Percentiles rank a stretch among this genome's conserved stretches.
Conservation (phyloP, 2,329 filamentous ascomycete species). For the Thielaviopsis punctulata region DNA sequence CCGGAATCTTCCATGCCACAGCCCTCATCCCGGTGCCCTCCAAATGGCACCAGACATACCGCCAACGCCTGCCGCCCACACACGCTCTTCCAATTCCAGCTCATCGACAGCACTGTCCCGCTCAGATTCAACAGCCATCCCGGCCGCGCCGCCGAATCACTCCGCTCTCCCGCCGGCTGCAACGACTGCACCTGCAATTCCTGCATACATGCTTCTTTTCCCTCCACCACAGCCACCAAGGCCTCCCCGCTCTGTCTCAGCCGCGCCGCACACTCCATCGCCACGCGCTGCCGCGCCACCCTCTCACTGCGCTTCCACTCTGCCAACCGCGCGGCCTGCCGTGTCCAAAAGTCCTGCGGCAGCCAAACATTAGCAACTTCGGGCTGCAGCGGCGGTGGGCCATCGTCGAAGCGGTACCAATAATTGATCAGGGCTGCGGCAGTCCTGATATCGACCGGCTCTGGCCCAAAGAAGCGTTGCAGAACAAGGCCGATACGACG, state of each 20-base stretch:
- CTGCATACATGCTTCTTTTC: slow-evolving; percentile 17
- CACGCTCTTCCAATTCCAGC: slow-evolving; percentile 30
- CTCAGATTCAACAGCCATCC: slow-evolving; percentile 39
- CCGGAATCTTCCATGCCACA: too few species aligned
- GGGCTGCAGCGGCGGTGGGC: slow-evolving; percentile 13
- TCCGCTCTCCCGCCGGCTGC: slow-evolving; percentile 12
- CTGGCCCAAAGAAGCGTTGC: slow-evolving; percentile 16
- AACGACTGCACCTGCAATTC: slow-evolving; percentile 14
- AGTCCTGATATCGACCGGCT: slow-evolving; percentile 12
- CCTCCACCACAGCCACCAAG: slow-evolving; percentile 18
- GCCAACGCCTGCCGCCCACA: slow-evolving; percentile 28
- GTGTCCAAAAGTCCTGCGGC: slow-evolving; percentile 9
- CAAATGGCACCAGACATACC: slow-evolving; percentile 29
- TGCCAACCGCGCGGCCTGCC: slow-evolving; percentile 7
- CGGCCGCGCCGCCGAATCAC: slow-evolving; percentile 16
- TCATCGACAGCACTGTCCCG: slow-evolving; percentile 34
- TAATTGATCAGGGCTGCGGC: slow-evolving; percentile 15
- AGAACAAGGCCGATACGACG: slow-evolving; percentile 14
- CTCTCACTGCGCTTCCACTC: slow-evolving; percentile 6
- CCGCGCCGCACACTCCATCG: too few species aligned
- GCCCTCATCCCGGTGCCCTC: slow-evolving; percentile 29
- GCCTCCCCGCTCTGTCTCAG: slow-evolving; percentile 19
- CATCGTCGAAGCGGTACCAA: slow-evolving; percentile 20
- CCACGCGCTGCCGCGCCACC: too few species aligned
- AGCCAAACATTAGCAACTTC: slow-evolving; percentile 14